These are phyloP conservation scores for Penicillium subrubescens DNA, from an alignment of 495 filamentous ascomycete species.

Conservation along the genomic window DNA sequence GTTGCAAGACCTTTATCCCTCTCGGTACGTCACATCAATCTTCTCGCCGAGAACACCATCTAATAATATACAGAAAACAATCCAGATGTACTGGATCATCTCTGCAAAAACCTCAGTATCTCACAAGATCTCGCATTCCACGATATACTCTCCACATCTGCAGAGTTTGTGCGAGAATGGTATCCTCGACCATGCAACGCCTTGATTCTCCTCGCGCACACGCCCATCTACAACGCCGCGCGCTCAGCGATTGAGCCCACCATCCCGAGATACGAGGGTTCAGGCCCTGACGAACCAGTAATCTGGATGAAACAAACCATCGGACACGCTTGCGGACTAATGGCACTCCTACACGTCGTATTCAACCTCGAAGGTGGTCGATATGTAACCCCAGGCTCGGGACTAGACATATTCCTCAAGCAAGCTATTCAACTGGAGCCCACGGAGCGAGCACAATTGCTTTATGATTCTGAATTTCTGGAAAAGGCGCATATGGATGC, in stretches of 20 bases:
- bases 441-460: slow-evolving; percentile 56
- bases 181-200: slow-evolving; percentile 61
- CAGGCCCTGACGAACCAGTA: slow-evolving; percentile 54
- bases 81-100: slow-evolving; percentile 56
- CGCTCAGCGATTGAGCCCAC: slow-evolving; percentile 34
- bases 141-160: slow-evolving; percentile 59
- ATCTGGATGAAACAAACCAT: slow-evolving; percentile 70
- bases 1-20: slow-evolving; percentile 41
- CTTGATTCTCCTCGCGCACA: slow-evolving; percentile 57
- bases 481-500: slow-evolving; percentile 72
- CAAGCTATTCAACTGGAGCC: slow-evolving; percentile 42
- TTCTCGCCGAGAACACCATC: neutral
- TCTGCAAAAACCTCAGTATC: slow-evolving; percentile 57
- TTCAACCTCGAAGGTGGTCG: slow-evolving; percentile 51
- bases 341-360: slow-evolving; percentile 61
- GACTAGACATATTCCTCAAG: slow-evolving; percentile 31
- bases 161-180: slow-evolving; percentile 53
- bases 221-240: slow-evolving; percentile 44
- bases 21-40: slow-evolving; percentile 30
- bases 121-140: slow-evolving; percentile 55
- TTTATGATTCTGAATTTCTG: slow-evolving; percentile 68
- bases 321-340: slow-evolving; percentile 65
- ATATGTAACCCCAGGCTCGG: slow-evolving; percentile 37
- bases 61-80: slow-evolving; percentile 57
- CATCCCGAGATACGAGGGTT: slow-evolving; percentile 49